Conservation (phyloP, 371 early-diverging fungal genomes). For the Mucor circinelloides region DNA sequence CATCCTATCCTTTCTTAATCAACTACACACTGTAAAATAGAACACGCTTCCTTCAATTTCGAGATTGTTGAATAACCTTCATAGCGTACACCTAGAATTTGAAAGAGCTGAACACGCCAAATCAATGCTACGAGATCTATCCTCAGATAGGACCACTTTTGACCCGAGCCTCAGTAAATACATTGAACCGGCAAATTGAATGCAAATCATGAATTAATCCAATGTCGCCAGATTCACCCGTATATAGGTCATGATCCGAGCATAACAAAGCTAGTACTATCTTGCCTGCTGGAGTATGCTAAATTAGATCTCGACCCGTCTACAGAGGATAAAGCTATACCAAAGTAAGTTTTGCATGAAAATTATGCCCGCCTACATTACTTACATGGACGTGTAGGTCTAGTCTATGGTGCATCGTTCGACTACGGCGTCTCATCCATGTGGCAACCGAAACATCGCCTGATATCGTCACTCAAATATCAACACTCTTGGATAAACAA, state of each 20-base stretch:
- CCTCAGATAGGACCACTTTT: conserved; percentile 12
- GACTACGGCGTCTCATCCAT: conserved; percentile 13
- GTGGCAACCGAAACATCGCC: background rate
- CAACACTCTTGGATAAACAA: background rate
- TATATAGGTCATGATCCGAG: conserved; percentile 2
- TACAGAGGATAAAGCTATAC: background rate
- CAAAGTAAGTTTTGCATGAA: background rate
- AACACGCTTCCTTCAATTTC: background rate
- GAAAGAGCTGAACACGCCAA: conserved; percentile 1
- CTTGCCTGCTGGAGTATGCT: conserved; percentile 14
- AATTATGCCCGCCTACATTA: background rate
- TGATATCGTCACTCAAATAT: background rate
- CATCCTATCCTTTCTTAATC: conserved; percentile 3
- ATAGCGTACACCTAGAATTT: conserved; percentile 5
- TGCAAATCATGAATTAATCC: background rate
- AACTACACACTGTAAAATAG: background rate
- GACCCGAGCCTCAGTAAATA: conserved; percentile 17
- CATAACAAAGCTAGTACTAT: conserved; percentile 8
- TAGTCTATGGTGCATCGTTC: conserved; percentile 16
- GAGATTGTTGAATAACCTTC: background rate
- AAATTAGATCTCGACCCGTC: conserved; percentile 8
- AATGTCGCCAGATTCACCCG: conserved; percentile 12
- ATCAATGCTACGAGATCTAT: conserved; percentile 9
- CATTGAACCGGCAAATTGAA: background rate
- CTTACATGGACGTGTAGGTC: conserved; percentile 1